Percentiles rank a stretch among this genome's conserved stretches.
phyloP scores from a whole-genome alignment of 2,329 filamentous ascomycete genomes.

The Pseudovirgaria hyperparasitica region DNA sequence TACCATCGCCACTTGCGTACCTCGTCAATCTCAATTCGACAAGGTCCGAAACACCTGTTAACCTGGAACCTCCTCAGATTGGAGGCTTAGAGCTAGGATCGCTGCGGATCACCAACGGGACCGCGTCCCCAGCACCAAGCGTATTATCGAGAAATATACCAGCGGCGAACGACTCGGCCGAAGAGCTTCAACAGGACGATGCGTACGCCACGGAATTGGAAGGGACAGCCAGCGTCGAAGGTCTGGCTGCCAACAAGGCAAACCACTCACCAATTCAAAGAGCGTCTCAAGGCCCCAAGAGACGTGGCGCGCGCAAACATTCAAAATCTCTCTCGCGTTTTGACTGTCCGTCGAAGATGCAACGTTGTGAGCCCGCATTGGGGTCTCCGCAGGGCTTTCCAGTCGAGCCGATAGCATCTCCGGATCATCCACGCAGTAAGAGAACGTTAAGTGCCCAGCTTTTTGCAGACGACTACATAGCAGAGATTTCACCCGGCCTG shows the following conservation, averaged over 20 bases:
- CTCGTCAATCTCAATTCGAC: conserved; percentile 11
- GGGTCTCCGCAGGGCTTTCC: too few species aligned
- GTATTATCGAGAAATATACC: conserved; percentile 9
- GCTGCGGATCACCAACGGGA: conserved; percentile 34
- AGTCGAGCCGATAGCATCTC: too few species aligned
- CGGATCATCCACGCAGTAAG: too few species aligned
- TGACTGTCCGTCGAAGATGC: too few species aligned
- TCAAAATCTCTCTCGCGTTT: too few species aligned
- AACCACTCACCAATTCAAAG: conserved; percentile 5
- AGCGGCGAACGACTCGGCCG: conserved; percentile 6
- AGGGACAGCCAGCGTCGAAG: conserved; percentile 9
- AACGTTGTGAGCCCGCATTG: too few species aligned
- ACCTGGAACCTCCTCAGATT: conserved; percentile 29
- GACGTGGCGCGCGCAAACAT: too few species aligned
- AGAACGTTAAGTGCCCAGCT: too few species aligned
- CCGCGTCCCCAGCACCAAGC: conserved; percentile 31
- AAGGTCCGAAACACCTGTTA: conserved; percentile 26
- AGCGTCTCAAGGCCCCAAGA: conserved; percentile 3
- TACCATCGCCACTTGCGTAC: conserved; percentile 11
- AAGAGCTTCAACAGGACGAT: conserved; percentile 6
- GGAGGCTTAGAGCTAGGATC: conserved; percentile 30
- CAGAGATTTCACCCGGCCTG: too few species aligned
- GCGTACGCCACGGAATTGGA: conserved; percentile 19
- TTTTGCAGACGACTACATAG: too few species aligned
- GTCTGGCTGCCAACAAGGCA: too few species aligned